Evolutionary conservation across 208 protist species (phyloP), one percentile per base, ranked within the genome.

Genomic region (Trypanosoma conorhini): DNA sequence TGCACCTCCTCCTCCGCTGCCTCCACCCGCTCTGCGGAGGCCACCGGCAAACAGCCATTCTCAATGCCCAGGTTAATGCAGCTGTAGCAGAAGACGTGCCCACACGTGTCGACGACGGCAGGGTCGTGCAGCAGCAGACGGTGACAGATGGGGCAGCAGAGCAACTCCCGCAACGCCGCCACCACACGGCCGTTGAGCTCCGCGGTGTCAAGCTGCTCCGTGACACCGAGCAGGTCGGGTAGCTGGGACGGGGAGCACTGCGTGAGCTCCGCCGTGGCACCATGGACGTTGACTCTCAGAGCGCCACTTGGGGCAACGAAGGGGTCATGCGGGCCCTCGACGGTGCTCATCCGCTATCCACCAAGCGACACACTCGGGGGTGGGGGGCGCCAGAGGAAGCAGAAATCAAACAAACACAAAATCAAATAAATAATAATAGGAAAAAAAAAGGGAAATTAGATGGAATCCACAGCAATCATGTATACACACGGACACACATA

Each of bases 21-120:
- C 19, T 59, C 55, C 55, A 58, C 5, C 64, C 46, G 1, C 50
- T 35, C n/a, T 65, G 67, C 28, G 64, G 62, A n/a, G 30, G 15
- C 13, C 28, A 86, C 56, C 13, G 72, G 68, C 51, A 55, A 60
- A 51, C 72, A 87, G 0, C 90, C 87, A 3, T 86, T 63, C 75
- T 93, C 90, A 7, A 93, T 67, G 7, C 64, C 87, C 15, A 19
- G 28, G 67, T 92, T 86, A 55, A 95, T 88, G 72, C 90, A 95
- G 35, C 75, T 54, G 30, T 82, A 76, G 62, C 90, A 95, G 77
- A 93, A 95, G 31, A 59, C 76, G 69, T 95, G 90, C 0, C 90
- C 90, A 55, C 90, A 95, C 13, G 82, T 86, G 42, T 88, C 79
- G 38, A 92, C 69, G 26, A 72, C 79, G 26, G 76, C 74, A 8